Conservation (phyloP, 2,329 filamentous ascomycete species). For the Aureobasidium melanogenum region DNA sequence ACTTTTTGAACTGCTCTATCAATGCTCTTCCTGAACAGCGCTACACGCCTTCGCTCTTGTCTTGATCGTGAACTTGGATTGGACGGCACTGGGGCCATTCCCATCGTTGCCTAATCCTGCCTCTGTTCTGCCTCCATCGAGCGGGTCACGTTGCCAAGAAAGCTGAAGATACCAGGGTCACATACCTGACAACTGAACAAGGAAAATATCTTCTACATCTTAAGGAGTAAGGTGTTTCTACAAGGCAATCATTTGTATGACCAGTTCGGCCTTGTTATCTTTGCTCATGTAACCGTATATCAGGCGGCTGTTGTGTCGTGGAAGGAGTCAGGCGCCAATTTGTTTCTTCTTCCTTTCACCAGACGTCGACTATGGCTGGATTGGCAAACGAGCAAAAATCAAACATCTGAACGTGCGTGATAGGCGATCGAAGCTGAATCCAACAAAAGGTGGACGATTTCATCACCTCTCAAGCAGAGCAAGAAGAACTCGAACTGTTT, state of each 20-base stretch:
- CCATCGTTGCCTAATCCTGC: neutral
- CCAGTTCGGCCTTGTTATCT: too few species aligned
- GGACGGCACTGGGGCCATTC: neutral
- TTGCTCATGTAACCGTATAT: too few species aligned
- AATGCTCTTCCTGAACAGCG: neutral
- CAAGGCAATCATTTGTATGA: neutral
- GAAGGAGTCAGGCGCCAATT: neutral
- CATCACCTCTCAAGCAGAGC: too few species aligned
- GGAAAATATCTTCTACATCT: neutral
- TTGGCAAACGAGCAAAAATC: too few species aligned
- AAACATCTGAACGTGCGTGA: too few species aligned
- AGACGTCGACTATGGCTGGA: neutral
- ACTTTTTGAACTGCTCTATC: neutral
- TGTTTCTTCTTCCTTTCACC: neutral
- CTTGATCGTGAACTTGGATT: too few species aligned
- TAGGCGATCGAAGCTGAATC: too few species aligned
- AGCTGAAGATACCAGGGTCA: neutral
- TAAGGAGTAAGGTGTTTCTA: neutral
- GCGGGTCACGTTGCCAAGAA: neutral
- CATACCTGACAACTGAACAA: neutral
- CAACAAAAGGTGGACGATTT: too few species aligned
- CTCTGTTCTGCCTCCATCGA: too few species aligned
- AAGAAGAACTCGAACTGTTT: too few species aligned
- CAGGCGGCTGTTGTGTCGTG: neutral
- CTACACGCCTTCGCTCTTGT: neutral